A percentile compares a stretch with the other conserved stretches of the same genome.
Evolutionary conservation across 208 protist species (phyloP).

Genomic region (Leishmania guyanensis): DNA sequence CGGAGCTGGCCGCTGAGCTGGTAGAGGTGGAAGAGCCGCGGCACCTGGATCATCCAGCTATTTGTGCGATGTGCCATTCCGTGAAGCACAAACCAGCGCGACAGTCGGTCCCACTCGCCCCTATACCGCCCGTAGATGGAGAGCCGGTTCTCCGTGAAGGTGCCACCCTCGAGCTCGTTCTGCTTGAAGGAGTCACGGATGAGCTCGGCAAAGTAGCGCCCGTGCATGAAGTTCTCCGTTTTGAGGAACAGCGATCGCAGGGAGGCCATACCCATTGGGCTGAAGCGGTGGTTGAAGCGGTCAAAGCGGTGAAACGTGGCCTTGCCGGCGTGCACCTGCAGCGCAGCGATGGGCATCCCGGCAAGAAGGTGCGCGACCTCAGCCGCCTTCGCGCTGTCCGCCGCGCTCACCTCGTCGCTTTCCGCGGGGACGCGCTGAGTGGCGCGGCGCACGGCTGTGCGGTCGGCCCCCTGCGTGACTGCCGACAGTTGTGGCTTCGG

Average conservation of each 20-base stretch:
- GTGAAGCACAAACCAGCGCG: conserved; percentile 85
- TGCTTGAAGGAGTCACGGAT: conserved; percentile 55
- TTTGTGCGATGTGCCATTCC: conserved; percentile 93
- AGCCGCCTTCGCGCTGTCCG: conserved; percentile 26
- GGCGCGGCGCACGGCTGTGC: not conserved
- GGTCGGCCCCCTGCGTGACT: not conserved
- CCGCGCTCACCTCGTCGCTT: not conserved
- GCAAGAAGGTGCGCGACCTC: conserved; percentile 31
- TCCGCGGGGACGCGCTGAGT: not conserved
- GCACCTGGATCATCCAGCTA: conserved; percentile 97
- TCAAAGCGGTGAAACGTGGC: conserved; percentile 90
- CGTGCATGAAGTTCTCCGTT: conserved; percentile 89
- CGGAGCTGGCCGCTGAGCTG: conserved; percentile 53
- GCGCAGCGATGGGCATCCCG: conserved; percentile 66
- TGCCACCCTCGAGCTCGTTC: conserved; percentile 55
- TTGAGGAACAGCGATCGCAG: conserved; percentile 83
- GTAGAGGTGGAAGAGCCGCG: conserved; percentile 88
- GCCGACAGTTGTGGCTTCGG: not conserved
- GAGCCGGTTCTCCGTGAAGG: conserved; percentile 85
- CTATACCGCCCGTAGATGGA: conserved; percentile 77
- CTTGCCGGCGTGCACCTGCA: conserved; percentile 85
- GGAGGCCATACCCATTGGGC: conserved; percentile 61
- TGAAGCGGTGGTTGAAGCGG: conserved; percentile 88
- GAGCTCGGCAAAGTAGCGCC: conserved; percentile 90
- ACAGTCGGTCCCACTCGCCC: conserved; percentile 75